Evolutionary conservation across 2,329 filamentous ascomycete species (phyloP), one percentile per base, ranked within the genome.

Genomic region (Acarospora socialis): DNA sequence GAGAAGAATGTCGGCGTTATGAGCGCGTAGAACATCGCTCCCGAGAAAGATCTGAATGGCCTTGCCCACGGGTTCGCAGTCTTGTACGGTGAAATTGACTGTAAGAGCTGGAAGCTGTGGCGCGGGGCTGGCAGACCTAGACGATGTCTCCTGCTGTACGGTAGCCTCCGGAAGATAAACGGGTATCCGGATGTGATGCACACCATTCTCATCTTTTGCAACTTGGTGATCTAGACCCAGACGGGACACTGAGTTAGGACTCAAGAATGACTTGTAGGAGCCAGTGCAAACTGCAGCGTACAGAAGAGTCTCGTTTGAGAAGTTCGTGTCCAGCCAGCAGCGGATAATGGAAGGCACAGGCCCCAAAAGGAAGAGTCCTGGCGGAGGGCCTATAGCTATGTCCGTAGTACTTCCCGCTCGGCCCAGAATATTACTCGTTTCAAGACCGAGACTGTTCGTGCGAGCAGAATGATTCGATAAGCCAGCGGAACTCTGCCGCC

Each of bases 221-320:
- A 87, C 61, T 26, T 77, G 69, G 39, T 76, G 70, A 40, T 68
- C 54, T 20, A 92, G 61, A 19, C 77, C 77, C 16, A 94, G 68
- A 33, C 80, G 78, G 42, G 73, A 73, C 30, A 94, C 61, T 32
- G 94, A 66, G 4, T 73, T 70, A 44, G 71, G 67, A 34, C 90
- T 79, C 27, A 98, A 60, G n/a, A 73, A 75, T 1, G 90, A 95
- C 45, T 74, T 77, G 53, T 86, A 84, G 4, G 90, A 92, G 2
- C 87, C 90, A 2, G 82, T 87, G 54, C 90, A 95, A 2, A 95
- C 66, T 20, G 84, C 86, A 21, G 86, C 90, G 51, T 95, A 95
- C 4, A 94, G 65, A 10, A 95, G 68, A 7, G 83, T 79, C 42
- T 80, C 77, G 50, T 93, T 87, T 9, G 84, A 87, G 57, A 92